These are phyloP conservation scores for California macrophylla DNA, from an alignment of 441 rosid genomes.

Conservation along the genomic window DNA sequence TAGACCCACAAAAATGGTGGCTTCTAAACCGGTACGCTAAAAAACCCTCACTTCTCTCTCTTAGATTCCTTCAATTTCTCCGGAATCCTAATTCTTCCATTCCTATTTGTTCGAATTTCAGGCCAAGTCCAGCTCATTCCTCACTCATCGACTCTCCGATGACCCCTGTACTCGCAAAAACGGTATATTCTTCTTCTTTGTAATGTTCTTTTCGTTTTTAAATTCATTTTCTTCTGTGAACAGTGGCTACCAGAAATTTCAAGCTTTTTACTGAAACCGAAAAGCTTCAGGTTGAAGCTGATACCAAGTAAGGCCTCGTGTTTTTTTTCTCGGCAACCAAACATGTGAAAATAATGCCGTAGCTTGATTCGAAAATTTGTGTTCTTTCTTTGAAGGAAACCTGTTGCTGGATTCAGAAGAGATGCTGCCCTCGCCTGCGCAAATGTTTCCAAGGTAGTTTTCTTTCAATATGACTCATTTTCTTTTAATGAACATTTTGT, in stretches of 20 bases:
- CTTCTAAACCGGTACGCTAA: background rate
- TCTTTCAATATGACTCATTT: background rate
- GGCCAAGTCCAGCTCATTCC: constrained; percentile 24
- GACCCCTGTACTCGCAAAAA: constrained; percentile 23
- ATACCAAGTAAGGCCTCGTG: constrained; percentile 28
- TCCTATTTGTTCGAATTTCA: constrained; percentile 11
- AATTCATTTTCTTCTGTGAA: constrained; percentile 8
- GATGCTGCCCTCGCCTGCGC: constrained; percentile 23
- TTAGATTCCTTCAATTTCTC: background rate
- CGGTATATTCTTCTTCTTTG: constrained; percentile 16
- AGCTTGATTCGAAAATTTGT: background rate
- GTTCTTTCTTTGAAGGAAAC: constrained; percentile 23
- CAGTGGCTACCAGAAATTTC: constrained; percentile 35
- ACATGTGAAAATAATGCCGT: background rate
- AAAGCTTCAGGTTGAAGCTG: constrained; percentile 27
- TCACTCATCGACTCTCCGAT: constrained; percentile 17
- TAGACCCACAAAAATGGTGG: background rate
- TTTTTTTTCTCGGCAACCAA: constrained; percentile 1
- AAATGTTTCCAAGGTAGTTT: constrained; percentile 40
- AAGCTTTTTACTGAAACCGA: constrained; percentile 40
- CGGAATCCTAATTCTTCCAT: background rate
- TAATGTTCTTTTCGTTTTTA: background rate
- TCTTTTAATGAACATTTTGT: background rate
- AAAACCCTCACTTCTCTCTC: background rate
- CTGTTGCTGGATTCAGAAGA: constrained; percentile 21